These are phyloP conservation scores for Paramecium biaurelia DNA, from an alignment of 73 alveolate species.

Conservation along the genomic window DNA sequence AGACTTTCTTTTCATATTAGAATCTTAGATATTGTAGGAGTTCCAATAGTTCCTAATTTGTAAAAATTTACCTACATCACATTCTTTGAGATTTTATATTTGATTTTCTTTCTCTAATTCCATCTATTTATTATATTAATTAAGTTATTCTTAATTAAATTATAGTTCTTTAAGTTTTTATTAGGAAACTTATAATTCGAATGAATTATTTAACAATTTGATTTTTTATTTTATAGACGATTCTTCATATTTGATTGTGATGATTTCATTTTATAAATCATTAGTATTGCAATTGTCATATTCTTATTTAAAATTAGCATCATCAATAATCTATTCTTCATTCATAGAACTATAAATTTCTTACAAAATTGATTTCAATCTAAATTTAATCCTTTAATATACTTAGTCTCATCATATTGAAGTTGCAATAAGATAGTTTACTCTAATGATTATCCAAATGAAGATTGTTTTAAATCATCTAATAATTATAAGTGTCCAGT, in stretches of 20 bases:
- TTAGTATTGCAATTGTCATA: not conserved
- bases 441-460: not conserved
- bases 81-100: not conserved
- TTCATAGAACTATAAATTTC: not conserved
- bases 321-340: not conserved
- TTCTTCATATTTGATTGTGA: not conserved
- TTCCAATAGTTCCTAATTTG: conserved; percentile 21
- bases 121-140: not conserved
- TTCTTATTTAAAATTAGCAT: not conserved
- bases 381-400: not conserved
- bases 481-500: not conserved
- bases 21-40: not conserved
- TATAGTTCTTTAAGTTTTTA: not conserved
- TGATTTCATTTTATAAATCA: not conserved
- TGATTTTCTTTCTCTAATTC: not conserved
- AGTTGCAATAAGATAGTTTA: not conserved
- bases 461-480: not conserved
- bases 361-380: not conserved
- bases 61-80: conserved; percentile 17
- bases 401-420: not conserved
- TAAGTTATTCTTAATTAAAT: not conserved
- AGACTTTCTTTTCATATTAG: not conserved
- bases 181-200: not conserved
- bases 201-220: not conserved
- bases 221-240: not conserved